phyloP scores from a whole-genome alignment of 495 filamentous ascomycete species.

The Cenococcum geophilum region DNA sequence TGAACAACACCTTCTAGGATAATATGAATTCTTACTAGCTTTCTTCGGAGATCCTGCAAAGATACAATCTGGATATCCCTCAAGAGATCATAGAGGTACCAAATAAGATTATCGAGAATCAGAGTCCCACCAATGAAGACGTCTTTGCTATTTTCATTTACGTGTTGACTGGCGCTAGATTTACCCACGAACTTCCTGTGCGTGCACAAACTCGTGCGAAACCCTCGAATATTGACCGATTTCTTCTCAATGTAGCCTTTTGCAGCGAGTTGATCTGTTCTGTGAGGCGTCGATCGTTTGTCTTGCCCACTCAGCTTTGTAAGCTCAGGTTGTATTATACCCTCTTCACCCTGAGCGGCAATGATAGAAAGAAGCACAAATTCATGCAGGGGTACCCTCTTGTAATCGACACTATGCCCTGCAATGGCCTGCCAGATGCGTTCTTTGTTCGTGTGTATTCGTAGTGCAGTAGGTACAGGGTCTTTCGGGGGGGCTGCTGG shows the following conservation, averaged over 20 bases:
- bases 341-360: slow-evolving; percentile 59
- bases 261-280: slow-evolving; percentile 65
- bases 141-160: slow-evolving; percentile 6
- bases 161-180: background rate
- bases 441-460: slow-evolving; percentile 55
- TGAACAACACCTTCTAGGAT: background rate
- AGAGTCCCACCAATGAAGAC: slow-evolving; percentile 17
- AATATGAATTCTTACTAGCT: slow-evolving; percentile 9
- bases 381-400: slow-evolving; percentile 58
- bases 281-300: slow-evolving; percentile 76
- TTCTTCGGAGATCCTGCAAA: slow-evolving; percentile 14
- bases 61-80: slow-evolving; percentile 19
- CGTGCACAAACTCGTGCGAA: slow-evolving; percentile 62
- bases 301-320: slow-evolving; percentile 72
- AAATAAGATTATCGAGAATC: slow-evolving; percentile 19
- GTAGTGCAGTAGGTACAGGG: slow-evolving; percentile 29
- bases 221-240: slow-evolving; percentile 54
- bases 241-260: slow-evolving; percentile 85
- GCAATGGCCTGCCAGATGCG: slow-evolving; percentile 73
- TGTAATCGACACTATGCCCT: slow-evolving; percentile 70
- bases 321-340: slow-evolving; percentile 76
- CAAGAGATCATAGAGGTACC: slow-evolving; percentile 19
- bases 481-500: background rate
- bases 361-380: slow-evolving; percentile 76
- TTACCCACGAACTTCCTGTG: slow-evolving; percentile 53